Conservation (phyloP, 805 yeast species). For the Pichia kluyveri region DNA sequence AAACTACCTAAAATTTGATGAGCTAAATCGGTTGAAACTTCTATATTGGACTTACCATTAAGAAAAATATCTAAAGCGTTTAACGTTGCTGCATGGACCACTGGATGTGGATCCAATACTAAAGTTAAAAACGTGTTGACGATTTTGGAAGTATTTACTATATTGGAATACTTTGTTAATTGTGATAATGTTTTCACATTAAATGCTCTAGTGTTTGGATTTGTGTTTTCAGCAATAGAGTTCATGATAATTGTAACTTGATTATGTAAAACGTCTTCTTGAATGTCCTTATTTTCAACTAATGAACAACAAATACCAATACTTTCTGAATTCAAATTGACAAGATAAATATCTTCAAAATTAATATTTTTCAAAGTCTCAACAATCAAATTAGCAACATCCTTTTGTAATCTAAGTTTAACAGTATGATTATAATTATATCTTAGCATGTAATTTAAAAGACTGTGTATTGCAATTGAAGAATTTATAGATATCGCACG, state of each 20-base stretch:
- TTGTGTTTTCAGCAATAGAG: conserved; percentile 52
- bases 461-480: conserved; percentile 54
- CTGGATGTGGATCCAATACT: conserved; percentile 74
- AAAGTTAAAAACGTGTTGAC: conserved; percentile 52
- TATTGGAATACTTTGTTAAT: conserved; percentile 18
- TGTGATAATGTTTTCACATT: conserved; percentile 35
- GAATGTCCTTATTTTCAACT: conserved; percentile 12
- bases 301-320: conserved; percentile 24
- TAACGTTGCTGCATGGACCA: conserved; percentile 67
- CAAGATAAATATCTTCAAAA: conserved; percentile 14
- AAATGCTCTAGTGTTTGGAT: conserved; percentile 59
- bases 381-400: conserved; percentile 17
- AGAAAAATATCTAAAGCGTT: conserved; percentile 49
- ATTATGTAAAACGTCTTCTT: conserved; percentile 23
- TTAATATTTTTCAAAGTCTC: conserved; percentile 22
- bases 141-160: conserved; percentile 34
- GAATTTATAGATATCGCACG: conserved; percentile 53
- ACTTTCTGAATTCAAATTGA: conserved; percentile 24
- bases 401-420: conserved; percentile 15
- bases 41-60: conserved; percentile 36
- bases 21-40: conserved; percentile 25
- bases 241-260: conserved; percentile 50
- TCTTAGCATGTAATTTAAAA: conserved; percentile 25
- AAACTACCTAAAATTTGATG: conserved; percentile 34
- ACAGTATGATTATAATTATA: conserved; percentile 10